Evolutionary conservation across 805 yeast genomes (phyloP), one percentile per base, ranked within the genome.

Genomic region (Metschnikowia matae): DNA sequence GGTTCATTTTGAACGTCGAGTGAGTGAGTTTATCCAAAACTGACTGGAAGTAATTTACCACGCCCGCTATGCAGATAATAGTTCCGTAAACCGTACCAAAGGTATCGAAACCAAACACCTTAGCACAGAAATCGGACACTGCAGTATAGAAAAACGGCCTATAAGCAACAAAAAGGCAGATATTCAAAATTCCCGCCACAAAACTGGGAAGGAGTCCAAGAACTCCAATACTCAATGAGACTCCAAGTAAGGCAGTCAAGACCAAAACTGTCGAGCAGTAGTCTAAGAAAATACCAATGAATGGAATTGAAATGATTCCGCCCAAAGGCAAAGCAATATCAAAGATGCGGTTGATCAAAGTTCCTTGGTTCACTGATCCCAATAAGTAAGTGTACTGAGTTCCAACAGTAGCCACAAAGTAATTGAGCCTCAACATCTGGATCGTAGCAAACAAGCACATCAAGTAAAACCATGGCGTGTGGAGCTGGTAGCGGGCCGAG

Each of bases 81-180:
- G 80, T 64, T n/a, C 84, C 84, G 57, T 80, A 80, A 29, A 80
- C 75, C 1, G 82, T 77, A 37, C 86, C 84, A 61, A 80, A 78
- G 10, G 84, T 79, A 58, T 80, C 83, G 55, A 78, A 75, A 1
- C 86, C 85, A 62, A 81, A 83, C 44, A 79, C 83, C 62, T 83
- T 83, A 26, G 86, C 83, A 59, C 84, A 80, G 59, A 72, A 77
- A 60, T 80, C 84, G 3, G 81, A 74, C 36, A 80, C 67, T 2
- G 81, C 70, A n/a, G 84, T 79, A 60, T 80, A 80, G 64, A 78
- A 80, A 56, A 80, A 78, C 35, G 84, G 84, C 62, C 84, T 71
- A 67, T 75, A 80, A 35, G 70, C 72, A 35, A 78, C 83, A 60
- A 80, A 80, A 17, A 79, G 46, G 36, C 72, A 59, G 31, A 80